phyloP scores from a whole-genome alignment of 1,284 basidiomycete genomes.

The Wallemia hederae region DNA sequence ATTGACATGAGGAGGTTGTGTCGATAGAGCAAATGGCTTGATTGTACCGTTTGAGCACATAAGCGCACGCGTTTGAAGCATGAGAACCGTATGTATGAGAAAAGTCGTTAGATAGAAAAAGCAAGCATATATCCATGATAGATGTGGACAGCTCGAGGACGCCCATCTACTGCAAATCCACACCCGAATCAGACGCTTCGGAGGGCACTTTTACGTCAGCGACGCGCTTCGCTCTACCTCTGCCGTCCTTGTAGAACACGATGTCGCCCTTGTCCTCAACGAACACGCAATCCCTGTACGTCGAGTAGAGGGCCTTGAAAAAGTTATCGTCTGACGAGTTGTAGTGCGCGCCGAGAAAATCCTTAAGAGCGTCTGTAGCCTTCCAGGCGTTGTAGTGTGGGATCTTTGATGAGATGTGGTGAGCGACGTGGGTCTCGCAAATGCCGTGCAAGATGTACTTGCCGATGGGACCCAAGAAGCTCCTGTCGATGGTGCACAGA shows the following conservation, averaged over 20 bases:
- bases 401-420: conserved; percentile 75
- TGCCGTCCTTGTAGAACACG: conserved; percentile 67
- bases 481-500: conserved; percentile 72
- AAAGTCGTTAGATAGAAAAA: too few relatives aligned
- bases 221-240: conserved; percentile 37
- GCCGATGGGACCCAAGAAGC: conserved; percentile 30
- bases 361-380: conserved; percentile 61
- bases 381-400: conserved; percentile 72
- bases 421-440: conserved; percentile 71
- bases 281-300: conserved; percentile 29
- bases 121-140: too few relatives aligned
- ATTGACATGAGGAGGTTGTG: too few relatives aligned
- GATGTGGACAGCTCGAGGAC: too few relatives aligned
- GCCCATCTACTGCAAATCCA: too few relatives aligned
- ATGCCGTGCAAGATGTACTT: conserved; percentile 36
- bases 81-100: too few relatives aligned
- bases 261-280: conserved; percentile 77
- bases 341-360: conserved; percentile 33
- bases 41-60: too few relatives aligned
- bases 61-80: too few relatives aligned
- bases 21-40: too few relatives aligned
- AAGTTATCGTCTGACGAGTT: conserved; percentile 22
- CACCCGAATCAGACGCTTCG: too few relatives aligned
- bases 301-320: conserved; percentile 22
- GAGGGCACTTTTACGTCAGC: too few relatives aligned